Conservation (phyloP, 768 basidiomycete species). For the Kwoniella mangroviensis region DNA sequence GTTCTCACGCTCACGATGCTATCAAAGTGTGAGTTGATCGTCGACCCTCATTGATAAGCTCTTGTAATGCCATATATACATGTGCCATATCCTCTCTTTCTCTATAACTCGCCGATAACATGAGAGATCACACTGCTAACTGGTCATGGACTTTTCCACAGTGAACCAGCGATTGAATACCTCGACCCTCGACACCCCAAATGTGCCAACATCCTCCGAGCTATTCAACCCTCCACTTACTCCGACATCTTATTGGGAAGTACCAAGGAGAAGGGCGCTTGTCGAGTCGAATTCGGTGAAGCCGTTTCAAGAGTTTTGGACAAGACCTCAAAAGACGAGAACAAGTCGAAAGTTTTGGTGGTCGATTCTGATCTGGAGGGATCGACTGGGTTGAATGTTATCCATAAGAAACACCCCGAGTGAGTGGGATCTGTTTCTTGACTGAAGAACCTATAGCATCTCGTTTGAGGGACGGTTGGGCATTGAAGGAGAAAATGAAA, state of each 20-base stretch:
- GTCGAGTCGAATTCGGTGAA: conserved; percentile 82
- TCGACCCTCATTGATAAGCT: not conserved
- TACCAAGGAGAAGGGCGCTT: conserved; percentile 75
- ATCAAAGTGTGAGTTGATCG: conserved; percentile 33
- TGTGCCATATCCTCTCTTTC: too few relatives aligned
- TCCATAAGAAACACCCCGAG: conserved; percentile 88
- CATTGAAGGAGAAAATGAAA: conserved; percentile 60
- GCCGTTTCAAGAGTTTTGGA: conserved; percentile 81
- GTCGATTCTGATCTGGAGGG: conserved; percentile 89
- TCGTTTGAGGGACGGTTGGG: too few relatives aligned
- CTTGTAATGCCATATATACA: too few relatives aligned
- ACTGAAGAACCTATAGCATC: too few relatives aligned
- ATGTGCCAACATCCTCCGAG: conserved; percentile 65
- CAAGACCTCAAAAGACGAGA: conserved; percentile 73
- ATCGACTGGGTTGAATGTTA: conserved; percentile 83
- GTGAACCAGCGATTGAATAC: conserved; percentile 78
- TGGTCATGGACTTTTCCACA: conserved; percentile 28
- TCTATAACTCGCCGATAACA: too few relatives aligned
- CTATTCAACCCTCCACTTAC: conserved; percentile 67
- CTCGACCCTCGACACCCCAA: conserved; percentile 68
- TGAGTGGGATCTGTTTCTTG: too few relatives aligned
- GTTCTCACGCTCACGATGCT: conserved; percentile 74
- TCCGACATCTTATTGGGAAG: conserved; percentile 72
- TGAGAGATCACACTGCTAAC: too few relatives aligned
- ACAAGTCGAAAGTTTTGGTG: conserved; percentile 78